Conservation (phyloP, 176 grass and related monocot species). For the Otatea glauca region DNA sequence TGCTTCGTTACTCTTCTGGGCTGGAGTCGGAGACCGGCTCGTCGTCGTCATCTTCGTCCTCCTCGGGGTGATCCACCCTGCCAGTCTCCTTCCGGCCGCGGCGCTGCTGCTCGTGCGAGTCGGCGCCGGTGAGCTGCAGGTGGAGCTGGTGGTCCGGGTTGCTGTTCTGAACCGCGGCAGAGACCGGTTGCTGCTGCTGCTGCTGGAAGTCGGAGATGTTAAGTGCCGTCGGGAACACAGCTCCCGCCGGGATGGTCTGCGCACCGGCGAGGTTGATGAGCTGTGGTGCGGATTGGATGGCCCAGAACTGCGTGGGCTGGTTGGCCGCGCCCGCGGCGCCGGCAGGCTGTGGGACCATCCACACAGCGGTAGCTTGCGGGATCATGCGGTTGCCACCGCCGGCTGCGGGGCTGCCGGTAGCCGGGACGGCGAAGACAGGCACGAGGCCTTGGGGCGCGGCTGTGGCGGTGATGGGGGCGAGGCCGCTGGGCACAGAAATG, state of each 20-base stretch:
- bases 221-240: constrained; percentile 39
- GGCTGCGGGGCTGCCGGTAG: constrained; percentile 10
- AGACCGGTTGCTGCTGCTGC: constrained; percentile 32
- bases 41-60: constrained; percentile 67
- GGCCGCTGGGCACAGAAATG: constrained; percentile 72
- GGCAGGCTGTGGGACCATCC: constrained; percentile 75
- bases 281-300: constrained; percentile 72
- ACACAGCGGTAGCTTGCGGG: constrained; percentile 77
- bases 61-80: constrained; percentile 46
- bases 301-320: constrained; percentile 70
- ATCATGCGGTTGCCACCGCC: constrained; percentile 53
- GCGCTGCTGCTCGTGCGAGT: constrained; percentile 45
- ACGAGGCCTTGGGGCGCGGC: constrained; percentile 59
- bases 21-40: constrained; percentile 76
- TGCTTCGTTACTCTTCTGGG: constrained; percentile 54
- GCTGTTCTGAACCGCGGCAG: constrained; percentile 45
- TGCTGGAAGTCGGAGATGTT: constrained; percentile 53
- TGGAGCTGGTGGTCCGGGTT: constrained; percentile 29
- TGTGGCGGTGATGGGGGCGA: constrained; percentile 60
- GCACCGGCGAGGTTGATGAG: constrained; percentile 69
- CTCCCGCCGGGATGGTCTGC: constrained; percentile 50
- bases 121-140: constrained; percentile 40
- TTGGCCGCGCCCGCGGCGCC: constrained; percentile 21
- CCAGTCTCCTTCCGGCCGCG: constrained; percentile 24
- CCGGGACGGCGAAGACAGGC: constrained; percentile 69